Evolutionary conservation across 345 rosid species (phyloP).

Genomic region (Atalantia buxifolia): DNA sequence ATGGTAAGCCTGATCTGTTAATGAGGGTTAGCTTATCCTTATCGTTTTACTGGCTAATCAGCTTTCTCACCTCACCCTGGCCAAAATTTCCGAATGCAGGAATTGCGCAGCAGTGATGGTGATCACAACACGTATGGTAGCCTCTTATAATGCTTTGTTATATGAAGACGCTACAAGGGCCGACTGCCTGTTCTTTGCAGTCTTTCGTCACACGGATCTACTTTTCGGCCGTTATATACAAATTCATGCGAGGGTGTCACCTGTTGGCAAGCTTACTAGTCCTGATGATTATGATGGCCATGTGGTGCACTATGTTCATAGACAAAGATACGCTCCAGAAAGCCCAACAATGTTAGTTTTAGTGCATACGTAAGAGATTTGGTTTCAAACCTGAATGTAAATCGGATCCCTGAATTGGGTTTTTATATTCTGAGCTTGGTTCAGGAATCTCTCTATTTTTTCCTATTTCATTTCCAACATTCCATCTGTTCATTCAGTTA

Average conservation of each 20-base stretch:
- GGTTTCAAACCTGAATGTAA: constrained; percentile 32
- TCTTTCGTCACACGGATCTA: constrained; percentile 41
- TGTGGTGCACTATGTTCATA: constrained; percentile 68
- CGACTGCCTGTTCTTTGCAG: constrained; percentile 36
- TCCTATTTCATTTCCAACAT: constrained; percentile 57
- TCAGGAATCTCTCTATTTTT: constrained; percentile 74
- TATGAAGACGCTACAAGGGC: constrained; percentile 59
- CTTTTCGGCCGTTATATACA: constrained; percentile 51
- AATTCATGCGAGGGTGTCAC: constrained; percentile 56
- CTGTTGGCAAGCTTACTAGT: constrained; percentile 28
- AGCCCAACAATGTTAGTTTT: constrained; percentile 64
- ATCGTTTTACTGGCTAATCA: too few relatives aligned
- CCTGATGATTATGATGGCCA: constrained; percentile 52
- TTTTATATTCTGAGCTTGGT: constrained; percentile 73
- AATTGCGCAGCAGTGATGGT: constrained; percentile 66
- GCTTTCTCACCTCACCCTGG: too few relatives aligned
- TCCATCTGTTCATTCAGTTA: constrained; percentile 59
- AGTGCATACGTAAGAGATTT: constrained; percentile 35
- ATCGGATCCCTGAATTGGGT: constrained; percentile 55
- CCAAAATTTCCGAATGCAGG: constrained; percentile 22
- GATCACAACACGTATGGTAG: constrained; percentile 54
- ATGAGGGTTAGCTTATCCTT: too few relatives aligned
- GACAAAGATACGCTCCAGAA: constrained; percentile 40
- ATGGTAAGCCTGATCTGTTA: constrained; percentile 38
- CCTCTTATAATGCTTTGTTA: constrained; percentile 64